Evolutionary conservation across 345 rosid genomes (phyloP).

Genomic region (Corymbia maculata): DNA sequence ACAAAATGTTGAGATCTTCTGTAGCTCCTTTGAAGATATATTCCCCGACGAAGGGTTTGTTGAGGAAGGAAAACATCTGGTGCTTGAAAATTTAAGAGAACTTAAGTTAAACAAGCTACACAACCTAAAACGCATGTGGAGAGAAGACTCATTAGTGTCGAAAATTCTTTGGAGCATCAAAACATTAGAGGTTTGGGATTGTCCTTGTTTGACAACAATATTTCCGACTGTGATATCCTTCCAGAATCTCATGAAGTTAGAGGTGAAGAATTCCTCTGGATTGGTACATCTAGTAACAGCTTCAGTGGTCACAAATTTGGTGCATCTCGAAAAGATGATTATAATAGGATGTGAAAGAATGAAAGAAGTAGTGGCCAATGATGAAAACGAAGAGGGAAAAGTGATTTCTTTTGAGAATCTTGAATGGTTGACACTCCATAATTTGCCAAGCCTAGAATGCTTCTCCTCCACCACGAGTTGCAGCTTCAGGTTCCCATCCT

Average conservation of each 20-base stretch:
- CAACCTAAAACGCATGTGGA: not conserved
- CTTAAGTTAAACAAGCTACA: not conserved
- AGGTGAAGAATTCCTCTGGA: not conserved
- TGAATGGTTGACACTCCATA: accelerated
- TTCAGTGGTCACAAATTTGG: not conserved
- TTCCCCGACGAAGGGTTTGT: not conserved
- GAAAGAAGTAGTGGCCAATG: not conserved
- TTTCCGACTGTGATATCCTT: not conserved
- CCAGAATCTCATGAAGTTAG: not conserved
- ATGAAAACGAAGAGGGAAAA: not conserved
- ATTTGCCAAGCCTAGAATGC: not conserved
- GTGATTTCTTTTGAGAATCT: not conserved
- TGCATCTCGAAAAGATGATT: not conserved
- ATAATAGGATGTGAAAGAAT: not conserved
- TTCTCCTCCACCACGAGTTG: not conserved
- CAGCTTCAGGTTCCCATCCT: not conserved
- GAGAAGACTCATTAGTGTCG: not conserved
- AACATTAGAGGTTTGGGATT: not conserved
- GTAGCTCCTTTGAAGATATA: not conserved
- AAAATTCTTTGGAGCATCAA: too few species aligned
- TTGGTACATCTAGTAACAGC: not conserved
- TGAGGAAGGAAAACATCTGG: too few species aligned
- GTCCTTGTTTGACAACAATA: not conserved
- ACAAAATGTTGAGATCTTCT: not conserved
- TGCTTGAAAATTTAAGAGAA: not conserved